A percentile compares a stretch with the other conserved stretches of the same genome.
Evolutionary conservation across 352 stramenopile genomes (phyloP).

Genomic region (Phytophthora macrochlamydospora): DNA sequence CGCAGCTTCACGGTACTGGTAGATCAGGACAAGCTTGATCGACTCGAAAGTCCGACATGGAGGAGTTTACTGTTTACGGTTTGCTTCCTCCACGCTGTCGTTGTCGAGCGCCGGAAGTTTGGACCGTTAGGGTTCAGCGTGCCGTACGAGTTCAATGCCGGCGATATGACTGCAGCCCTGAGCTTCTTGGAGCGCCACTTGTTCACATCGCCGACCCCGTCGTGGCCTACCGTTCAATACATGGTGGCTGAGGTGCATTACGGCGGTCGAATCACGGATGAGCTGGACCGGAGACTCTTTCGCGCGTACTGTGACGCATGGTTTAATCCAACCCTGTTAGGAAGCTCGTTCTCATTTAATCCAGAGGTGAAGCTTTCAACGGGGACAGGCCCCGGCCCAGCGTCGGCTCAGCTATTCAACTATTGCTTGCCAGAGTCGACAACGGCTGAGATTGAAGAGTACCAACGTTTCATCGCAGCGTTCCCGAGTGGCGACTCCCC

Average conservation of each 20-base stretch:
- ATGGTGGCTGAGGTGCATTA: constrained; percentile 88
- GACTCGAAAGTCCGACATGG: constrained; percentile 69
- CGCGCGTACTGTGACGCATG: constrained; percentile 76
- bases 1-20: constrained; percentile 77
- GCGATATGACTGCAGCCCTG: constrained; percentile 67
- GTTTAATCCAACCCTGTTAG: constrained; percentile 68
- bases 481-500: constrained; percentile 79
- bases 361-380: constrained; percentile 50
- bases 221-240: constrained; percentile 80
- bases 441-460: constrained; percentile 64
- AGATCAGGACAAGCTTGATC: constrained; percentile 82
- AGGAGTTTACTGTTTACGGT: constrained; percentile 69
- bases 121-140: constrained; percentile 72
- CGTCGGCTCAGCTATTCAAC: constrained; percentile 44
- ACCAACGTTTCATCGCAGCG: constrained; percentile 57
- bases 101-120: constrained; percentile 81
- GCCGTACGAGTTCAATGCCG: constrained; percentile 82
- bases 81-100: constrained; percentile 82
- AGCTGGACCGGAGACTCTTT: constrained; percentile 79
- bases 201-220: constrained; percentile 56
- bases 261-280: constrained; percentile 79
- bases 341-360: constrained; percentile 71
- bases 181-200: constrained; percentile 78
- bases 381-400: constrained; percentile 12
- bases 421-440: constrained; percentile 58